Evolutionary conservation across 768 basidiomycete species (phyloP).

Genomic region (Cyathus striatus): DNA sequence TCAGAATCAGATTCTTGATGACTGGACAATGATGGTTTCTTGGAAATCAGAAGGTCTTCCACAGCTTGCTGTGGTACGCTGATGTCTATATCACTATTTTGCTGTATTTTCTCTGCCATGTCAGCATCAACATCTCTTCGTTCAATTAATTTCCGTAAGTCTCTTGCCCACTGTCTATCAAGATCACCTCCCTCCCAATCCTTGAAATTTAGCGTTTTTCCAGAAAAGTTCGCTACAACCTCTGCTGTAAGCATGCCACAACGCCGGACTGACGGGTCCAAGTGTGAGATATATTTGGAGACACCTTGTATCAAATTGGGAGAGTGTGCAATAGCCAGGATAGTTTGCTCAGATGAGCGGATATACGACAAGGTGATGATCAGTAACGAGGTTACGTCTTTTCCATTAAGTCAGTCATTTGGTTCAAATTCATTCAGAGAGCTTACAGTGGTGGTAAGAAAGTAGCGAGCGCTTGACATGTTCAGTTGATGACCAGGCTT

Average conservation of each 20-base stretch:
- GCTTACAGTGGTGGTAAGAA: conserved; percentile 71
- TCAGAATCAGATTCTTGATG: conserved; percentile 64
- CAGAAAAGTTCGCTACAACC: conserved; percentile 54
- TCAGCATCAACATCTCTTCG: conserved; percentile 49
- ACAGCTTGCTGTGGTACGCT: background rate
- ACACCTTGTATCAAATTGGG: conserved; percentile 64
- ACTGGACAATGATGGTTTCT: conserved; percentile 1
- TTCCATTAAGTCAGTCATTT: too few species aligned
- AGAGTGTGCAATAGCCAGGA: conserved; percentile 45
- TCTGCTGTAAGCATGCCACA: conserved; percentile 95
- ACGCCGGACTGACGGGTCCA: conserved; percentile 69
- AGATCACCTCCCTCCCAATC: conserved; percentile 78
- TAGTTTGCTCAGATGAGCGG: conserved; percentile 38
- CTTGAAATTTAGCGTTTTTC: conserved; percentile 72
- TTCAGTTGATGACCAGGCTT: conserved; percentile 70
- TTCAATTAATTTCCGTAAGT: conserved; percentile 48
- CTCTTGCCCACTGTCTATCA: conserved; percentile 60
- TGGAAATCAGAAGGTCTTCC: background rate
- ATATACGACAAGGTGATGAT: conserved; percentile 63
- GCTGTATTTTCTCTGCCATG: conserved; percentile 6
- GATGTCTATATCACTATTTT: conserved; percentile 6
- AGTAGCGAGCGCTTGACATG: conserved; percentile 79
- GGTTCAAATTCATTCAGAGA: too few species aligned
- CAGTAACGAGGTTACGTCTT: conserved; percentile 73
- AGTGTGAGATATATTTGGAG: conserved; percentile 71